phyloP scores from a whole-genome alignment of 1,284 basidiomycete species.

The Lentinus polychrous region DNA sequence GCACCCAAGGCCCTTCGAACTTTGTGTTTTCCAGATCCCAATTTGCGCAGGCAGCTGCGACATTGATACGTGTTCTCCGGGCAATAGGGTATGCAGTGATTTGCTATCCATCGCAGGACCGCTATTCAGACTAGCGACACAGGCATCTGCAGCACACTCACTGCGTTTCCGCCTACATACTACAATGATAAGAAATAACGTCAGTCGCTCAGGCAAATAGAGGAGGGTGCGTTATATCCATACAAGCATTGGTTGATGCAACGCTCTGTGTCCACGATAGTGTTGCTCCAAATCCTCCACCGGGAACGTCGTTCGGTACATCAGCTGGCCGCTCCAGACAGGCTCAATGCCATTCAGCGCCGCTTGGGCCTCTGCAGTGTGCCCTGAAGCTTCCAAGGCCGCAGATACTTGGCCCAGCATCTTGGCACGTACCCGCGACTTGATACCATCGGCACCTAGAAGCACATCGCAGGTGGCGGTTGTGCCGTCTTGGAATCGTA shows the following conservation, averaged over 20 bases:
- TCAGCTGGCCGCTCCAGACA: conserved; percentile 32
- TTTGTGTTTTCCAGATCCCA: conserved; percentile 28
- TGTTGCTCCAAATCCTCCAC: conserved; percentile 25
- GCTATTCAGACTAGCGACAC: not conserved
- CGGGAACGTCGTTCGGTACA: conserved; percentile 34
- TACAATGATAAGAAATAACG: conserved; percentile 15
- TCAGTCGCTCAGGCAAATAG: not conserved
- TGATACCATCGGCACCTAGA: conserved; percentile 43
- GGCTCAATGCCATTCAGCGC: conserved; percentile 21
- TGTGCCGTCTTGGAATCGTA: conserved; percentile 40
- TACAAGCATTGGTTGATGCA: conserved; percentile 32
- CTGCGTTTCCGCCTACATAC: conserved; percentile 38
- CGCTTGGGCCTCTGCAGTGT: conserved; percentile 14
- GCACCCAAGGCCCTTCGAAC: conserved; percentile 31
- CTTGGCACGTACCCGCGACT: conserved; percentile 22
- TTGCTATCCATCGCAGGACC: conserved; percentile 31
- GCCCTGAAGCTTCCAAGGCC: conserved; percentile 12
- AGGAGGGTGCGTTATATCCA: conserved; percentile 12
- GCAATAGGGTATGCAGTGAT: conserved; percentile 38
- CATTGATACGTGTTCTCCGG: conserved; percentile 34
- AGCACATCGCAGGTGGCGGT: conserved; percentile 38
- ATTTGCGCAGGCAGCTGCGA: conserved; percentile 31
- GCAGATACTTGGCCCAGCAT: conserved; percentile 20
- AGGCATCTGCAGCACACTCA: conserved; percentile 10
- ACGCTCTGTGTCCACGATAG: conserved; percentile 28